Evolutionary conservation across 176 grass and related monocot genomes (phyloP), one percentile per base, ranked within the genome.

Genomic region (Cenchrus purpureus): DNA sequence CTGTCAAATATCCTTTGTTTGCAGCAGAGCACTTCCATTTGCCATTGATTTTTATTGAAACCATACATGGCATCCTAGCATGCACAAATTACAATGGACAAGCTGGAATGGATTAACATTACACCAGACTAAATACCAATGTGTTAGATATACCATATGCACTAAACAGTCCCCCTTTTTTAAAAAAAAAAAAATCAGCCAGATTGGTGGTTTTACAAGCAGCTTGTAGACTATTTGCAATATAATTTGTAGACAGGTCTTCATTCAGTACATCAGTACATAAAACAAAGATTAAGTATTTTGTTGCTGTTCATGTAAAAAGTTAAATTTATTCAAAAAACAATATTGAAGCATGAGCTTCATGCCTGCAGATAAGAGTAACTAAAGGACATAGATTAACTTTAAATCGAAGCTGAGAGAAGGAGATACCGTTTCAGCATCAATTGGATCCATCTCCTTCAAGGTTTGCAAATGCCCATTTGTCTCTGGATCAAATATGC

Each of bases 401-500:
- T 62, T 44, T 14, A 75, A 84, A 88, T 65, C 43, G 37, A 67
- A 71, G 61, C 45, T 55, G 31, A 76, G 48, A 71, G 46, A 80
- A 89, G 83, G 40, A 67, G 84, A 63, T 91, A 98, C 93, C 72
- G 90, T 96, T 93, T 98, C 93, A 90, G 87, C 71, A 79, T 98
- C 89, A 76, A 98, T 89, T 46, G 90, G 93, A 89, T 98, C 83
- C 97, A 98, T 96, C 79, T 94, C 89, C 70, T 78, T 91, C 82
- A 98, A 79, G 45, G 80, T 84, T 73, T 96, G 60, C 82, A 96
- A 81, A 82, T 98, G 97, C 0, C 88, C 93, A 62, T 53, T 96
- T 68, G 86, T 86, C 17, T 82, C 89, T 46, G 93, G 97, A 65
- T 98, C 97, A 92, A 98, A 98, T 76, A 96, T 45, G 40, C 91